Percentiles rank a stretch among this genome's conserved stretches.
These are phyloP conservation scores for Trichoderma brevicompactum DNA, from an alignment of 2,329 filamentous ascomycete genomes.

Conservation along the genomic window DNA sequence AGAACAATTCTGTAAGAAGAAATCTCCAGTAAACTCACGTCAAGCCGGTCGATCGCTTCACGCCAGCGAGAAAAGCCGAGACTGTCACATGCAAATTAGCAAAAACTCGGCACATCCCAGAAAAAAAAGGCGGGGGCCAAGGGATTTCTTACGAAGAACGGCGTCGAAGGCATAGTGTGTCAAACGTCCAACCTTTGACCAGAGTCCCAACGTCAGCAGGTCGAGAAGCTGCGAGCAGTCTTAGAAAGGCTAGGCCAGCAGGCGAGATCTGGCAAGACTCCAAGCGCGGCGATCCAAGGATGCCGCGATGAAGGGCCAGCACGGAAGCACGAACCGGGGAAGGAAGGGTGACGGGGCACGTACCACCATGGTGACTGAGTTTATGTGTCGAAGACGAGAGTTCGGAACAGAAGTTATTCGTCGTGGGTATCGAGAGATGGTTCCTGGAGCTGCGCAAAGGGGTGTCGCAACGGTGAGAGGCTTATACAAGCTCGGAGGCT, in stretches of 20 bases:
- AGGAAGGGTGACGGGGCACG: slow-evolving; percentile 29
- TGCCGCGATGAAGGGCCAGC: slow-evolving; percentile 10
- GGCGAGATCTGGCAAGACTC: slow-evolving; percentile 30
- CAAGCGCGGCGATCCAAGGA: slow-evolving; percentile 32
- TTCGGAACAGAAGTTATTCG: background rate
- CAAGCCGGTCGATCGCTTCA: slow-evolving; percentile 95
- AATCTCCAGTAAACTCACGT: slow-evolving; percentile 71
- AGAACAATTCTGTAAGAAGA: background rate
- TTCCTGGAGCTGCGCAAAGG: slow-evolving; percentile 9
- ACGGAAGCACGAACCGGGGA: slow-evolving; percentile 24
- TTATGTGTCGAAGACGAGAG: background rate
- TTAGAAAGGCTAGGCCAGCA: slow-evolving; percentile 42
- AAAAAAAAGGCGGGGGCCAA: background rate
- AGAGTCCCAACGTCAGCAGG: slow-evolving; percentile 70
- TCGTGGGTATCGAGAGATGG: slow-evolving; percentile 6
- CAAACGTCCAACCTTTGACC: slow-evolving; percentile 84
- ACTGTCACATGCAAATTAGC: slow-evolving; percentile 55
- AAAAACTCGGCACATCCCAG: background rate
- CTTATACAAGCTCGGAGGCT: slow-evolving; percentile 23
- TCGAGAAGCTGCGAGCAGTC: slow-evolving; percentile 60
- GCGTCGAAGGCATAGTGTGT: slow-evolving; percentile 97
- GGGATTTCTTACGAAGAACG: slow-evolving; percentile 71
- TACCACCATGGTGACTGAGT: slow-evolving; percentile 42
- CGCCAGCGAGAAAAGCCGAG: slow-evolving; percentile 93
- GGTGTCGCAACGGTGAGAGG: slow-evolving; percentile 28